Base-by-base conservation (phyloP, 2,329 filamentous ascomycete genomes). In the Thielaviopsis populi region DNA sequence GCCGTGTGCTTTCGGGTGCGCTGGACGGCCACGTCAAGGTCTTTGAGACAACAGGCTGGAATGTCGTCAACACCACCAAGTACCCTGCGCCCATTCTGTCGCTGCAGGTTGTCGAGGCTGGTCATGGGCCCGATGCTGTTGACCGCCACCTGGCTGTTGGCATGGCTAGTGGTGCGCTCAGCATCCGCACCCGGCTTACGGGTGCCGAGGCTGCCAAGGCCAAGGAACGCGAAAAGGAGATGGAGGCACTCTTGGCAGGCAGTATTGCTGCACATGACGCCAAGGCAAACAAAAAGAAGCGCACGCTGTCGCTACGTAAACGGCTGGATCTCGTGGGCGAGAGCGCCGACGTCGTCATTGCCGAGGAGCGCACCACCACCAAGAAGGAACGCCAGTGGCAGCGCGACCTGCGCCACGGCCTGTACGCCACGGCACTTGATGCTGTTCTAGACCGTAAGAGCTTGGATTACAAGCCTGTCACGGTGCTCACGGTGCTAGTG, bases 11-110 rank as follows among this genome's bases (percentile, higher is more conserved):
- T 63, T 91, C 87, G 68, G 94, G 91, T 74, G 91, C 87, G 22
- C 80, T 99, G 56, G 94, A 99, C 73, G 95, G 94, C 10, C 94
- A 97, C 74, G 86, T 97, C 76, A 99, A 99, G 76, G 84, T 99
- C 46, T 97, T 95, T 70, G 92, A 97, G 75, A 96, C 91, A 0
- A 86, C 85, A 0, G 86, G 84, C 61, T 99, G 94, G 94, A 96
- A 96, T 72, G 89, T 97, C 7, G 91, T 97, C n/a, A 87, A 89
- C 46, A 92, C 89, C 61, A 84, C 88, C 66, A 99, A 97, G 75
- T 99, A 97, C 74, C 86, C 90, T 4, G 88, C 90, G 1, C 94
- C 94, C 0, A 88, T 99, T 65, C 83, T 99, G 13, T 88, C 90
- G 10, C 81, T 97, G 66, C 83, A 82, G 66, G 87, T 96, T 53